These are phyloP conservation scores for Ophiostoma triangulosporum DNA, from an alignment of 2,329 filamentous ascomycete genomes.

Conservation along the genomic window DNA sequence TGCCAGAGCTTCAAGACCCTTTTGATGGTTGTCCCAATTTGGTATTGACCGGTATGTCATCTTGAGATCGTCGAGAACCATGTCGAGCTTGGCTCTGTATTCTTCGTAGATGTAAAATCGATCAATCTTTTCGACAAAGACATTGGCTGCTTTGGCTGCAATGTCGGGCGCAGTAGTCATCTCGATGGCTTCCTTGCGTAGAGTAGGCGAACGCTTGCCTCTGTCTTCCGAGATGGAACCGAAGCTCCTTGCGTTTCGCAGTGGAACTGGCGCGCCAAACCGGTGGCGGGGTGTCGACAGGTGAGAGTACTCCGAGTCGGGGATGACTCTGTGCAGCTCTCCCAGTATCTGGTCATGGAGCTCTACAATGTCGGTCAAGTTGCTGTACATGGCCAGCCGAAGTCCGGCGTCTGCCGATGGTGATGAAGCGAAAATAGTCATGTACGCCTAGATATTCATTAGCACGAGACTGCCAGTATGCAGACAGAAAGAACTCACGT, in stretches of 20 bases:
- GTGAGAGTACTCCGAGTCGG: constrained; percentile 46
- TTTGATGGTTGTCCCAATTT: constrained; percentile 69
- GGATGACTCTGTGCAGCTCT: constrained; percentile 57
- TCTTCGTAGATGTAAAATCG: constrained; percentile 82
- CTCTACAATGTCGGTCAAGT: constrained; percentile 65
- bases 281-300: constrained; percentile 26
- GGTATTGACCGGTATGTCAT: constrained; percentile 53
- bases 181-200: constrained; percentile 25
- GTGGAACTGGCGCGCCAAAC: constrained; percentile 12
- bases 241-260: constrained; percentile 33
- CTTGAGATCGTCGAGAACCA: constrained; percentile 66
- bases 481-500: constrained; percentile 40
- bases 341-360: constrained; percentile 72
- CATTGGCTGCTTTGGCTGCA: constrained; percentile 45
- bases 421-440: constrained; percentile 60
- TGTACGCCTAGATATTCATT: constrained; percentile 49
- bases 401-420: constrained; percentile 50
- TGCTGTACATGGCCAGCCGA: constrained; percentile 62
- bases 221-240: constrained; percentile 31
- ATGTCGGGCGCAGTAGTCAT: constrained; percentile 45
- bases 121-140: constrained; percentile 56
- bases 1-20: constrained; percentile 71
- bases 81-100: constrained; percentile 79
- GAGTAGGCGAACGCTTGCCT: constrained; percentile 19
- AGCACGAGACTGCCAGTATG: neutral